Conservation (phyloP, 805 yeast species). For the Saccharomycopsis sp. region DNA sequence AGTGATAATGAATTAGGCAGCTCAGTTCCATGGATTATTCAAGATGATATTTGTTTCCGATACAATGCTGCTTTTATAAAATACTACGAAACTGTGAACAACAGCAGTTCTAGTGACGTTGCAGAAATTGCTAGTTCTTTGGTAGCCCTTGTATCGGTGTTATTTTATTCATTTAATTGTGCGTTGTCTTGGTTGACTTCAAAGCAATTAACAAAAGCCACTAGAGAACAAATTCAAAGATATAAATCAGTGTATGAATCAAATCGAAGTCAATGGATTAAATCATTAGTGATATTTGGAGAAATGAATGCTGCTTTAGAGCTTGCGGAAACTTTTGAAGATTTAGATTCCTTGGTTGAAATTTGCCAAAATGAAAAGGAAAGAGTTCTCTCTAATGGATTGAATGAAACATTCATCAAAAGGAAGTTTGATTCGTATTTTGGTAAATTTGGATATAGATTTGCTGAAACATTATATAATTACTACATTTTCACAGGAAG, state of each 20-base stretch:
- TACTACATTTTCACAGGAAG: slow-evolving; percentile 49
- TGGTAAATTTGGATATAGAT: slow-evolving; percentile 54
- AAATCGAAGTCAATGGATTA: slow-evolving; percentile 49
- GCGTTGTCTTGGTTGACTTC: slow-evolving; percentile 29
- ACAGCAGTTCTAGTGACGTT: neutral
- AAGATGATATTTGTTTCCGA: slow-evolving; percentile 13
- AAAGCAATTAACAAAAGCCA: slow-evolving; percentile 22
- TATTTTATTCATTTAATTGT: slow-evolving; percentile 35
- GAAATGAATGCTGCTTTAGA: slow-evolving; percentile 47
- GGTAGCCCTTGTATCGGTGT: slow-evolving; percentile 33
- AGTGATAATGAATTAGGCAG: slow-evolving; percentile 4
- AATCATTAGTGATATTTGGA: slow-evolving; percentile 43
- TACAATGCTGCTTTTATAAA: slow-evolving; percentile 8
- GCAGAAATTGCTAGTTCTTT: slow-evolving; percentile 25
- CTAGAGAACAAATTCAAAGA: slow-evolving; percentile 23
- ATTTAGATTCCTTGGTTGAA: slow-evolving; percentile 57
- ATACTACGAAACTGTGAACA: slow-evolving; percentile 10
- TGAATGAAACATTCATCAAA: slow-evolving; percentile 22
- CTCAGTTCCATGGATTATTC: slow-evolving; percentile 12
- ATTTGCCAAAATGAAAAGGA: slow-evolving; percentile 41
- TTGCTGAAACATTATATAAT: slow-evolving; percentile 58
- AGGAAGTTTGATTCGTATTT: slow-evolving; percentile 42
- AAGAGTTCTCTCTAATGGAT: slow-evolving; percentile 21
- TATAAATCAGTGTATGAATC: slow-evolving; percentile 24
- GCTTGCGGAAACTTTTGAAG: slow-evolving; percentile 60